Percentiles rank a stretch among this genome's conserved stretches.
phyloP scores from a whole-genome alignment of 1,284 basidiomycete species.

The Gastroboletus turbinatus region DNA sequence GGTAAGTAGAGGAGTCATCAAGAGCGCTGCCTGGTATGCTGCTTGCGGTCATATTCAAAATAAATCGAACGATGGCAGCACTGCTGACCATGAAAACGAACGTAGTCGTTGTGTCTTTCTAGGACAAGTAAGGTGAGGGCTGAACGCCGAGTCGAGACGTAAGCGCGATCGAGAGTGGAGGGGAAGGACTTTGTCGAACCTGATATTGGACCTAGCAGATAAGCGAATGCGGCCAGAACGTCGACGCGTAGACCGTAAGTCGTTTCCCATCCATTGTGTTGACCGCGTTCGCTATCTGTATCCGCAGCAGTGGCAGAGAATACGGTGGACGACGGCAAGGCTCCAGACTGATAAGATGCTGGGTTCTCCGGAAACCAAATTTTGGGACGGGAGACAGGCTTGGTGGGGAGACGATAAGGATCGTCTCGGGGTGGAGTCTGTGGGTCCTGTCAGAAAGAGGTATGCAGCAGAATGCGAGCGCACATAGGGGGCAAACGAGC shows the following conservation, averaged over 20 bases:
- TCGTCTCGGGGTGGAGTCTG: slow-evolving; percentile 65
- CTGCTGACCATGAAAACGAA: slow-evolving; percentile 72
- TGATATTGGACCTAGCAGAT: slow-evolving; percentile 72
- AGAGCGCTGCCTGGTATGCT: slow-evolving; percentile 81
- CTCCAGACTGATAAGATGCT: slow-evolving; percentile 71
- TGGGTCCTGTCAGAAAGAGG: slow-evolving; percentile 7
- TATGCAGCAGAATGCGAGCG: slow-evolving; percentile 27
- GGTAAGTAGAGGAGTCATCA: slow-evolving; percentile 64
- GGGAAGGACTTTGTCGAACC: slow-evolving; percentile 45
- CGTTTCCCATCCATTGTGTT: slow-evolving; percentile 71
- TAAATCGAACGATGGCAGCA: neutral
- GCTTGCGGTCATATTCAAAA: slow-evolving; percentile 10
- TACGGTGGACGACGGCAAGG: slow-evolving; percentile 53
- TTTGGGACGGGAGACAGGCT: slow-evolving; percentile 40
- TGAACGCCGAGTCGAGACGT: slow-evolving; percentile 30
- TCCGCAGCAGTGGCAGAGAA: slow-evolving; percentile 43
- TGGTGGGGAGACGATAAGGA: slow-evolving; percentile 19
- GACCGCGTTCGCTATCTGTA: slow-evolving; percentile 42
- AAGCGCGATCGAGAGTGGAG: slow-evolving; percentile 2
- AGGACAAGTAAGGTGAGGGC: slow-evolving; percentile 69
- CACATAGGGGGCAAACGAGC: slow-evolving; percentile 22
- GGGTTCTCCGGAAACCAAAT: slow-evolving; percentile 55
- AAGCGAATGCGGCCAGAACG: slow-evolving; percentile 64
- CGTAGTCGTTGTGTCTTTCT: slow-evolving; percentile 79
- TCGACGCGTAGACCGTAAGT: slow-evolving; percentile 68